Percentiles rank a stretch among this genome's conserved stretches.
phyloP scores from a whole-genome alignment of 805 yeast genomes.

The Saccharomycopsis selenospora region DNA sequence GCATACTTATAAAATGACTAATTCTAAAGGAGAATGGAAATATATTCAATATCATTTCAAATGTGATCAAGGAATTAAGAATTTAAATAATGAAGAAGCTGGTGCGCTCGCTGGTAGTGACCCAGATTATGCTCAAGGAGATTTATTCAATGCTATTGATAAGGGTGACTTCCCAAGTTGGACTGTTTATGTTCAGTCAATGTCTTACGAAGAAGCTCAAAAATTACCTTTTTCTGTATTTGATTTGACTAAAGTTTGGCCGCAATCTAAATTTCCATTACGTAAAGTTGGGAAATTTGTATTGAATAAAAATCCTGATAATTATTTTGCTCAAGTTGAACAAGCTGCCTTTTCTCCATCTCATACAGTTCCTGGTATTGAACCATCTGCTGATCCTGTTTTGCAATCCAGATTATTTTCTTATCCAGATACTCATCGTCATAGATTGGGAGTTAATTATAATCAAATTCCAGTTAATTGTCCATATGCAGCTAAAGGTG shows the following conservation, averaged over 20 bases:
- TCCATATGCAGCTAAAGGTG: conserved; percentile 48
- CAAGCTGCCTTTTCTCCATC: conserved; percentile 84
- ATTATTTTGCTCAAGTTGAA: conserved; percentile 82
- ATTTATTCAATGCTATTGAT: conserved; percentile 71
- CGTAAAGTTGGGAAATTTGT: conserved; percentile 77
- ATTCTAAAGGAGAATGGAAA: conserved; percentile 65
- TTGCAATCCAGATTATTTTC: conserved; percentile 76
- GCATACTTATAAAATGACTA: conserved; percentile 77
- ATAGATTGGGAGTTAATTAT: conserved; percentile 68
- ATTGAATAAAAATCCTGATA: conserved; percentile 75
- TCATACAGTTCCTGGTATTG: conserved; percentile 78
- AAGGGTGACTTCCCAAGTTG: conserved; percentile 75
- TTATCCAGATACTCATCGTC: conserved; percentile 80
- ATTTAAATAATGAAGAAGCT: conserved; percentile 59
- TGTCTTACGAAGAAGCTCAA: conserved; percentile 78
- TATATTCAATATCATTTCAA: conserved; percentile 74
- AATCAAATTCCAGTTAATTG: conserved; percentile 86
- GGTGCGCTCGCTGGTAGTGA: conserved; percentile 60
- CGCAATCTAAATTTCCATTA: conserved; percentile 78
- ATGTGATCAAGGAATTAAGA: conserved; percentile 54
- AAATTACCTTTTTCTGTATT: conserved; percentile 73
- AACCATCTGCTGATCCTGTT: conserved; percentile 78
- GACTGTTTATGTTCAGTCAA: conserved; percentile 79
- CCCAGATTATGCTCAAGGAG: conserved; percentile 79
- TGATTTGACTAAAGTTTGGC: conserved; percentile 91